phyloP scores from a whole-genome alignment of 768 basidiomycete species.

The Rhizopogon vinicolor region DNA sequence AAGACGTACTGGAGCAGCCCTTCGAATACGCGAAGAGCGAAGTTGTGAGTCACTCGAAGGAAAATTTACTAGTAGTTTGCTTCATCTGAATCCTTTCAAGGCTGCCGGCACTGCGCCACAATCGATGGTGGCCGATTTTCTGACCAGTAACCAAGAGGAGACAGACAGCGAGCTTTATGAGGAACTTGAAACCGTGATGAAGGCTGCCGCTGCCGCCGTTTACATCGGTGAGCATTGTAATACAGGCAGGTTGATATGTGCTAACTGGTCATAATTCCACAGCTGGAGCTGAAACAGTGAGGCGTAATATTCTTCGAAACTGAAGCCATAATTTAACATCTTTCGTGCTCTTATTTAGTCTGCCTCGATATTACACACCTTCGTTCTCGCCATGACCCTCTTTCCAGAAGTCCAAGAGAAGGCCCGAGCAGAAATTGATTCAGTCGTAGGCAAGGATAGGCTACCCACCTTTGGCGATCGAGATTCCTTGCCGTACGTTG shows the following conservation, averaged over 20 bases:
- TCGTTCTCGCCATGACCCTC: conserved; percentile 3
- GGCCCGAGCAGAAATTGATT: conserved; percentile 4
- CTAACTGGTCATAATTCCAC: not conserved
- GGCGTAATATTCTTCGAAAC: not conserved
- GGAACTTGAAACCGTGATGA: not conserved
- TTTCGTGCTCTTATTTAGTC: not conserved
- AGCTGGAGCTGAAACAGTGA: not conserved
- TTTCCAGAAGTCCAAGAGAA: conserved; percentile 5
- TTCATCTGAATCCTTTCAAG: not conserved
- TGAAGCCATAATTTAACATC: not conserved
- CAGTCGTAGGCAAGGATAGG: not conserved
- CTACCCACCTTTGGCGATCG: conserved; percentile 1
- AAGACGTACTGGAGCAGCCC: not conserved
- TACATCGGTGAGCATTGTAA: not conserved
- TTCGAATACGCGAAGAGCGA: conserved; percentile 4
- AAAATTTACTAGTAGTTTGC: too few relatives aligned
- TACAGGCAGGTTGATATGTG: not conserved
- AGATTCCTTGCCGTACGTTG: conserved; percentile 1
- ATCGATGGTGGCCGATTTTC: conserved; percentile 1
- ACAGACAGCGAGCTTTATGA: not conserved
- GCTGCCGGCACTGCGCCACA: not conserved
- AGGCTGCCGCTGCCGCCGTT: not conserved
- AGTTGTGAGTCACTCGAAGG: not conserved
- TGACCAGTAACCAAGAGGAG: not conserved
- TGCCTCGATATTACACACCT: not conserved